phyloP scores from a whole-genome alignment of 169 alveolate species.

The Babesia caballi region DNA sequence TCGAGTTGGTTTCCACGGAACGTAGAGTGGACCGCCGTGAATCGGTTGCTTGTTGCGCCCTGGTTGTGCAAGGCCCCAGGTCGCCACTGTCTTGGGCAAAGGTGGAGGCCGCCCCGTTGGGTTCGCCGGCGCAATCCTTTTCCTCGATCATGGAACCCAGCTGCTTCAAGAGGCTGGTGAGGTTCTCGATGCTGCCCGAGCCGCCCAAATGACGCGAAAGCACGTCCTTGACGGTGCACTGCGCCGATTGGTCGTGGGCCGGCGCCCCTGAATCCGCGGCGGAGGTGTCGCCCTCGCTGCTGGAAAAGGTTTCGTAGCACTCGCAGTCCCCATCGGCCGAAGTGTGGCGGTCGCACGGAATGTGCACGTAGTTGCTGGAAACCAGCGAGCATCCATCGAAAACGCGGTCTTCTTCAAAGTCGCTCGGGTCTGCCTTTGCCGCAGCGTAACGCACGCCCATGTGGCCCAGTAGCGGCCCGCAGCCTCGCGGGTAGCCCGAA shows the following conservation, averaged over 20 bases:
- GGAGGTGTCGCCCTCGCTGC: background rate
- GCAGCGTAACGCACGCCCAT: no score
- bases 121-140: background rate
- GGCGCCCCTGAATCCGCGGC: background rate
- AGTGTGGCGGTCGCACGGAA: background rate
- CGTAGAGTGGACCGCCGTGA: no score
- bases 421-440: no score
- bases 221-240: background rate
- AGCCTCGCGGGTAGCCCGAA: no score
- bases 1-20: no score
- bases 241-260: background rate
- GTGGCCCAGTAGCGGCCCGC: no score
- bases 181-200: background rate
- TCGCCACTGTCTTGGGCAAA: no score
- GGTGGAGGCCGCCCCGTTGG: no score
- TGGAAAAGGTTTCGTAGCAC: background rate
- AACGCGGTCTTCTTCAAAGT: no score
- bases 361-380: conserved; percentile 10
- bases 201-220: background rate
- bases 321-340: background rate
- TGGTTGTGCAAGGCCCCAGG: no score
- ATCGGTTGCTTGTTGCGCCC: no score
- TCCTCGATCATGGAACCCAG: background rate
- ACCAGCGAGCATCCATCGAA: background rate
- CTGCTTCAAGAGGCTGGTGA: background rate